Conservation (phyloP, 306 rosid species). For the Acacia crassicarpa region DNA sequence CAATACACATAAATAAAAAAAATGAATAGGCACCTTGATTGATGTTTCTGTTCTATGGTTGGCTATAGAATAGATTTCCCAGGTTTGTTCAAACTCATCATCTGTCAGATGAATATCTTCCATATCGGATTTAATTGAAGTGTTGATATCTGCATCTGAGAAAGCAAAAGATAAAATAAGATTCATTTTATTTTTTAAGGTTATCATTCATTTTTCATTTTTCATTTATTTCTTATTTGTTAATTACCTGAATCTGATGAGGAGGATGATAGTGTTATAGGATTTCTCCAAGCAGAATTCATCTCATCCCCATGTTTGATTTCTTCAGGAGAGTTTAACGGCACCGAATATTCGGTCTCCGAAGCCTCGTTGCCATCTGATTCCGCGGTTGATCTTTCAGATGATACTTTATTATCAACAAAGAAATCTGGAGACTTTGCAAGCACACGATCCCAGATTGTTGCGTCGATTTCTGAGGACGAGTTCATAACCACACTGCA, state of each 20-base stretch:
- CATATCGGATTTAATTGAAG: slow-evolving; percentile 38
- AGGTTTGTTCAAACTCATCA: slow-evolving; percentile 43
- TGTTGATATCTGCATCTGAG: slow-evolving; percentile 34
- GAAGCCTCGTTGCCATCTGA: background rate
- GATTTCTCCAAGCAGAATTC: slow-evolving; percentile 27
- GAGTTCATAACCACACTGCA: background rate
- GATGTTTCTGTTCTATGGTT: slow-evolving; percentile 59
- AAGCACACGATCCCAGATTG: too few species aligned
- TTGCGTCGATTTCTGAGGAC: background rate
- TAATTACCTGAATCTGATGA: slow-evolving; percentile 20
- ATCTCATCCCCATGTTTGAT: slow-evolving; percentile 13
- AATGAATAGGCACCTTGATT: slow-evolving; percentile 58
- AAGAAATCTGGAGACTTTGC: background rate
- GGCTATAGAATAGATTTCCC: slow-evolving; percentile 45
- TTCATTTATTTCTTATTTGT: background rate
- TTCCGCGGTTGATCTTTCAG: background rate
- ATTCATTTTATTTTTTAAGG: too few species aligned
- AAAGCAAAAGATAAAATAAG: slow-evolving; percentile 27
- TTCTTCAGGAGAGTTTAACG: slow-evolving; percentile 26
- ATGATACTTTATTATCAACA: too few species aligned
- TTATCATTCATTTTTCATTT: too few species aligned
- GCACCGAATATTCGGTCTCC: slow-evolving; percentile 25
- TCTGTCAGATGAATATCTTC: slow-evolving; percentile 60
- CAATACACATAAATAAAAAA: background rate
- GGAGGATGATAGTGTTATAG: slow-evolving; percentile 4